Percentiles rank a stretch among this genome's conserved stretches.
phyloP scores from a whole-genome alignment of 2,329 filamentous ascomycete genomes.

The Cercospora zeae-maydis region DNA sequence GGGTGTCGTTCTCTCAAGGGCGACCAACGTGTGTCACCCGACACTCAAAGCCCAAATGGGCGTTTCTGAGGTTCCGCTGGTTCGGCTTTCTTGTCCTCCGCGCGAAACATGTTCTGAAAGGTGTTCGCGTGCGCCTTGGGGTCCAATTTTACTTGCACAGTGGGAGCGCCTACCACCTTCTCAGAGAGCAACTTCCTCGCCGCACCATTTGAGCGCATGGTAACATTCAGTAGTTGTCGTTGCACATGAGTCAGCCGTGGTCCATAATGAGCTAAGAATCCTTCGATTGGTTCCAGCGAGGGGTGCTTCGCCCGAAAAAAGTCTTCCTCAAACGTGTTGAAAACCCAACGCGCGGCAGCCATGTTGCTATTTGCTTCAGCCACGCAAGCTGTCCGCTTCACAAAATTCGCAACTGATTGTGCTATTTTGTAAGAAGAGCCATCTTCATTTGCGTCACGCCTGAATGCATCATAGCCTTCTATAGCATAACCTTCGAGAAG shows the following conservation, averaged over 20 bases:
- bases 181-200: neutral
- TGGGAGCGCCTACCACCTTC: neutral
- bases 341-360: neutral
- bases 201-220: no score
- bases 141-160: neutral
- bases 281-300: neutral
- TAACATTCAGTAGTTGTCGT: neutral
- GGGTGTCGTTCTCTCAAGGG: no score
- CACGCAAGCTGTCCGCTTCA: neutral
- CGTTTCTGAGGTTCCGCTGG: neutral
- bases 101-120: neutral
- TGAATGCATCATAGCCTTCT: neutral
- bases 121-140: neutral
- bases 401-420: neutral
- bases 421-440: neutral
- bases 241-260: neutral
- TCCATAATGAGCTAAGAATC: fast-evolving
- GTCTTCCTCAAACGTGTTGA: neutral
- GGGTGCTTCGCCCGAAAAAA: neutral
- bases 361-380: neutral
- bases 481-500: neutral
- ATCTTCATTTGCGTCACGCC: neutral
- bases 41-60: neutral
- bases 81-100: neutral
- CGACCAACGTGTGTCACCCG: no score